These are phyloP conservation scores for Stentor coeruleus DNA, from an alignment of 73 alveolate genomes.

Conservation along the genomic window DNA sequence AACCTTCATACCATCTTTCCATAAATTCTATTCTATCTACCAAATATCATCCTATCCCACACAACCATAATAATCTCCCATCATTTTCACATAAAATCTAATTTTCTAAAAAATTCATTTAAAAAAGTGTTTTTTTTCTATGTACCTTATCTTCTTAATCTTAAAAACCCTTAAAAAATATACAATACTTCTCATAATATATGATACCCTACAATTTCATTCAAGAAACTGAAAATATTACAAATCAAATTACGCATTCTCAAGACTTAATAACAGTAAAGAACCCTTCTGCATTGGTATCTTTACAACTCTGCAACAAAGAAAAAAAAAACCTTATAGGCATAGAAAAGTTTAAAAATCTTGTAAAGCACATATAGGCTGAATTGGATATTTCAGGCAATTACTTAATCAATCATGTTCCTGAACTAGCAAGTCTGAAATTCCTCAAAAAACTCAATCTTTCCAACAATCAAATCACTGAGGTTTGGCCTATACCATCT, in stretches of 20 bases:
- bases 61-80: no score
- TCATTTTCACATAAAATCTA: no score
- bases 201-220: no score
- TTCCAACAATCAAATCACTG: neutral
- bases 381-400: conserved; percentile 25
- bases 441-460: conserved; percentile 20
- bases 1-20: no score
- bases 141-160: no score
- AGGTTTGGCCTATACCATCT: conserved; percentile 7
- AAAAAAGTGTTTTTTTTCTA: no score
- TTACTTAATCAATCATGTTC: neutral
- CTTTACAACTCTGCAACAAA: neutral
- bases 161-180: no score
- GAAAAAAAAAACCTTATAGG: neutral
- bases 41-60: no score
- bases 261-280: neutral
- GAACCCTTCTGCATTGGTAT: conserved; percentile 19
- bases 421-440: neutral
- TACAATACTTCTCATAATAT: no score
- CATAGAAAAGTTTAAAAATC: conserved; percentile 1
- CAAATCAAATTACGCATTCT: neutral
- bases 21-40: no score
- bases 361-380: neutral
- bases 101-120: no score
- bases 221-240: no score